Evolutionary conservation across 192 early-diverging fungal species (phyloP), one percentile per base, ranked within the genome.

Genomic region (Chytriomyces sp.): DNA sequence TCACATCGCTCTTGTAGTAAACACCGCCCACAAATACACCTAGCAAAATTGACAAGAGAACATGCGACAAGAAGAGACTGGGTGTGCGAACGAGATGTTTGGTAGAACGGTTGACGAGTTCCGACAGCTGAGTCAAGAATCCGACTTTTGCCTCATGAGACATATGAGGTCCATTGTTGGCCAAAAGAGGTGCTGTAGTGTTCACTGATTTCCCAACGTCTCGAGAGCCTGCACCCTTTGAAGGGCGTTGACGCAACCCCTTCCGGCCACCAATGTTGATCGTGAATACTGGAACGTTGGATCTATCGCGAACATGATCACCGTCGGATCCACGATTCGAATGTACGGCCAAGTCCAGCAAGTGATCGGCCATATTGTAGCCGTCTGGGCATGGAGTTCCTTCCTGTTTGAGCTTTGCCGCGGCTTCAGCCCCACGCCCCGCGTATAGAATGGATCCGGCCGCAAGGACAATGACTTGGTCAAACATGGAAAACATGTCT

Each of bases 401-500:
- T 17, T 80, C 63, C 19, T 40, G 39, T 36, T 77, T 79, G 74
- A 89, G 86, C 63, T 84, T 85, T 31, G 70, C 58, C 61, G 80
- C 75, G 6, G 83, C 62, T 0, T 66, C 78, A 17, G 72, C 70
- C 4, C 82, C 81, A 0, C 82, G 71, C 19, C 91, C 92, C 71
- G 79, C 84, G 61, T 90, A 93, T 31, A 91, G 80, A 3, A 81
- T 62, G 17, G 80, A 67, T 14, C 94, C 94, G 25, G 80, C 83
- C 54, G 88, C 81, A 39, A 94, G 73, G 52, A 96, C 72, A 34
- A 93, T 83, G 4, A 94, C 85, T 63, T 91, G 86, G 82, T 95
- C 92, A 78, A 96, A 95, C 30, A 91, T 80, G 22, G 83, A 82
- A 80, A 90, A 95, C 52, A 94, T 86, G 59, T 92, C 88, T 4